A percentile compares a stretch with the other conserved stretches of the same genome.
Conservation (phyloP, 129 eudicot species). For the Mikania micrantha region DNA sequence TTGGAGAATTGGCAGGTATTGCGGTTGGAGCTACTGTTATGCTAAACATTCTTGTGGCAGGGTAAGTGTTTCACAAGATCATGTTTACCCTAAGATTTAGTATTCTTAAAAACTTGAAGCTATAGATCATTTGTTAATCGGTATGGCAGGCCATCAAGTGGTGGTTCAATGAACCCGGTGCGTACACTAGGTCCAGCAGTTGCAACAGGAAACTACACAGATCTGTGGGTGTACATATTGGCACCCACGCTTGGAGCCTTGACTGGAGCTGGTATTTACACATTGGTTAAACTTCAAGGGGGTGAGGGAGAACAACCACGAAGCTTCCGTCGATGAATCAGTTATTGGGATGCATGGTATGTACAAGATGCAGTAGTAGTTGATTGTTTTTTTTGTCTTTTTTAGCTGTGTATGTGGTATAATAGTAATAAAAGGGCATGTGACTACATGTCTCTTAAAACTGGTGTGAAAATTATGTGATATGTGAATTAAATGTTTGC, state of each 20-base stretch:
- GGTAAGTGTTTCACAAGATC: conserved; percentile 37
- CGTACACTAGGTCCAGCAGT: conserved; percentile 89
- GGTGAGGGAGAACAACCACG: conserved; percentile 52
- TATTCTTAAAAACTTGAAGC: no score
- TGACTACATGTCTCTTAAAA: conserved; percentile 7
- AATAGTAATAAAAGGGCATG: conserved; percentile 18
- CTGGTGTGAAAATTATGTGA: conserved; percentile 5
- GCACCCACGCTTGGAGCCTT: conserved; percentile 88
- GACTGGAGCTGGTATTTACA: conserved; percentile 71
- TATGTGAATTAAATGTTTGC: neutral
- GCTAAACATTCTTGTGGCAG: conserved; percentile 85
- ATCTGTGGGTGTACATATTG: conserved; percentile 72
- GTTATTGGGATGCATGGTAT: neutral
- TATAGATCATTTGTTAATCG: neutral
- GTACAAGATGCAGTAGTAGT: neutral
- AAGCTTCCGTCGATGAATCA: conserved; percentile 63
- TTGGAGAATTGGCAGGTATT: conserved; percentile 85
- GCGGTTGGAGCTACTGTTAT: conserved; percentile 92
- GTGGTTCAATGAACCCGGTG: conserved; percentile 91
- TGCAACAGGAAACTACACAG: conserved; percentile 78
- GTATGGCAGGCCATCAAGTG: conserved; percentile 64
- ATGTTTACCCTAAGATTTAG: neutral
- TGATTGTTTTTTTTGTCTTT: neutral
- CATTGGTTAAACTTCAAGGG: conserved; percentile 59
- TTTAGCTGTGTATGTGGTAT: neutral